These are phyloP conservation scores for Ochromonas danica DNA, from an alignment of 108 stramenopile genomes.

Conservation along the genomic window DNA sequence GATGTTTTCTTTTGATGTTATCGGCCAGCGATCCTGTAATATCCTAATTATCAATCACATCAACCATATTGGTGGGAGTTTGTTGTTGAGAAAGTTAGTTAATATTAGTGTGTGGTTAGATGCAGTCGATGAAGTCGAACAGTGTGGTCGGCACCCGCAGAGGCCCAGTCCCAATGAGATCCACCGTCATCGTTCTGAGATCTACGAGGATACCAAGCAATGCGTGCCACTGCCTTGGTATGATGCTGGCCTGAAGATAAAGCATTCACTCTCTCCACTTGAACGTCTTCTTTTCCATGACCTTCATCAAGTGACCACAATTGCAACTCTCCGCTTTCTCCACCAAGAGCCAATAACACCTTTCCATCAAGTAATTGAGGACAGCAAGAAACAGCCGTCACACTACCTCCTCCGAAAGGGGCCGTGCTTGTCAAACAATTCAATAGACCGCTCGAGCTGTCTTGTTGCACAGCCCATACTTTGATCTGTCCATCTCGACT, in stretches of 20 bases:
- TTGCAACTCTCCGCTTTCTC: not conserved
- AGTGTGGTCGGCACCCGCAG: slow-evolving; percentile 2
- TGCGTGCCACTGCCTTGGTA: not conserved
- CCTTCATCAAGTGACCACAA: not conserved
- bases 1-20: too few relatives aligned
- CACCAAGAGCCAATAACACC: not conserved
- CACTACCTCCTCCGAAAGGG: not conserved
- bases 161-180: not conserved
- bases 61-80: too few relatives aligned
- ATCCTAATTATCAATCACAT: too few relatives aligned
- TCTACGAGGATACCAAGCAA: not conserved
- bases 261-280: not conserved
- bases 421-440: too few relatives aligned
- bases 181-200: not conserved
- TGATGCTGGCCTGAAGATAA: not conserved
- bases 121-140: not conserved
- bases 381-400: not conserved
- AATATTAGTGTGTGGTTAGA: not conserved
- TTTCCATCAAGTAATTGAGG: not conserved
- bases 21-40: too few relatives aligned
- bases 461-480: not conserved
- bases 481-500: not conserved
- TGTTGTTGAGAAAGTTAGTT: not conserved
- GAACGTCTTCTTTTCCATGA: not conserved
- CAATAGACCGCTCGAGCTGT: too few relatives aligned